These are phyloP conservation scores for Marasmius fiardii DNA, from an alignment of 1,284 basidiomycete genomes.

Conservation along the genomic window DNA sequence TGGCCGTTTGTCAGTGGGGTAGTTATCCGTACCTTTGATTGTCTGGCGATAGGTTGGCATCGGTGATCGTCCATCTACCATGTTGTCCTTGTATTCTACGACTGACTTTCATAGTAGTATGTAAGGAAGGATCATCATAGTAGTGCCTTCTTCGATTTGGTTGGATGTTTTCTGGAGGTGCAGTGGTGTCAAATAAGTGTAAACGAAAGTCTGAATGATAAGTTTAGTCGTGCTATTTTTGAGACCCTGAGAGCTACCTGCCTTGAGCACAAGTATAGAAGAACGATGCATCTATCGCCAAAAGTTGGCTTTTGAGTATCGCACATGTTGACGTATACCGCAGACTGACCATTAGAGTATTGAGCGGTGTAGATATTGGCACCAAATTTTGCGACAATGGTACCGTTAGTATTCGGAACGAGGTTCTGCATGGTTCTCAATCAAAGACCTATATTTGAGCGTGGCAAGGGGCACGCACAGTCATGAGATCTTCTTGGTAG, in stretches of 20 bases:
- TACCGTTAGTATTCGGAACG: conserved; percentile 85
- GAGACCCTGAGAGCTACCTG: conserved; percentile 22
- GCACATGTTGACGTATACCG: background rate
- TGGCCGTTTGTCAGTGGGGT: background rate
- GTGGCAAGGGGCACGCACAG: conserved; percentile 37
- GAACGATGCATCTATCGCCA: conserved; percentile 65
- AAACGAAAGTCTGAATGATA: conserved; percentile 71
- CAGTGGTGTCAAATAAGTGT: conserved; percentile 83
- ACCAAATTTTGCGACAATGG: conserved; percentile 80
- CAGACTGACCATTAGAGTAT: conserved; percentile 66
- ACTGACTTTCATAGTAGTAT: conserved; percentile 70
- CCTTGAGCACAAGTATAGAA: conserved; percentile 84
- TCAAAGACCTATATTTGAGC: background rate
- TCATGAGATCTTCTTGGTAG: conserved; percentile 50
- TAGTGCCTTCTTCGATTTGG: conserved; percentile 12
- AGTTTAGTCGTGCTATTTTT: conserved; percentile 10
- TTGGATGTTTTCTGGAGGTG: conserved; percentile 33
- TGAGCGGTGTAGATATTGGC: conserved; percentile 92
- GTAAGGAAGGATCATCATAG: conserved; percentile 39
- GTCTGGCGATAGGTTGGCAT: conserved; percentile 89
- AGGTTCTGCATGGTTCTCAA: conserved; percentile 46
- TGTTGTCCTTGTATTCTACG: conserved; percentile 77
- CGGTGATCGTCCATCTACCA: conserved; percentile 90
- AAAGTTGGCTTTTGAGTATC: conserved; percentile 16
- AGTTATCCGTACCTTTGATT: conserved; percentile 70